Conservation (phyloP, 2,329 filamentous ascomycete species). For the Fusarium coicis region DNA sequence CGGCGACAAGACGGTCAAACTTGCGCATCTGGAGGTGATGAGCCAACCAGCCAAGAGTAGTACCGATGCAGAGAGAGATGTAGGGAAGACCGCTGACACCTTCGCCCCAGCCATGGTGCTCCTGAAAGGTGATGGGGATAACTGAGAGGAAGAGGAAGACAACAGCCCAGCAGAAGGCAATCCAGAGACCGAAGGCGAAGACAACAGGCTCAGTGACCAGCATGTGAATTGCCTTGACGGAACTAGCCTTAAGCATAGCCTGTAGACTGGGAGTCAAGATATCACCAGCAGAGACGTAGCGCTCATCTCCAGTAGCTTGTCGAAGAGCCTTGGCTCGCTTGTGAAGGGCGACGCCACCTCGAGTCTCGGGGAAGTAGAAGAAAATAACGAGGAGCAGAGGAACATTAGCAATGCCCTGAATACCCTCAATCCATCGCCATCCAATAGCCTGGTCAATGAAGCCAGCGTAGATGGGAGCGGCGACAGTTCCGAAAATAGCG, state of each 20-base stretch:
- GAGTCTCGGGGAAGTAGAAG: constrained; percentile 37
- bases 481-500: constrained; percentile 39
- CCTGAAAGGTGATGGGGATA: constrained; percentile 36
- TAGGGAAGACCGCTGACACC: constrained; percentile 35
- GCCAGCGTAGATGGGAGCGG: constrained; percentile 35
- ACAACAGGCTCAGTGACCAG: constrained; percentile 39
- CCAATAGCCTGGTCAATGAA: constrained; percentile 37
- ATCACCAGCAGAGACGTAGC: constrained; percentile 36
- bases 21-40: constrained; percentile 39
- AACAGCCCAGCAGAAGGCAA: constrained; percentile 41
- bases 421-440: constrained; percentile 41
- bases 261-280: constrained; percentile 36
- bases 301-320: constrained; percentile 36
- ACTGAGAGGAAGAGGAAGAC: constrained; percentile 40
- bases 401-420: constrained; percentile 36
- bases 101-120: constrained; percentile 33
- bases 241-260: constrained; percentile 38
- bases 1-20: constrained; percentile 32
- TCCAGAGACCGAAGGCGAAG: constrained; percentile 40
- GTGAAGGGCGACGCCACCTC: constrained; percentile 35
- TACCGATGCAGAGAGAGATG: constrained; percentile 34
- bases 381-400: constrained; percentile 31
- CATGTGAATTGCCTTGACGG: constrained; percentile 40
- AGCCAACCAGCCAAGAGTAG: constrained; percentile 34
- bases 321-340: constrained; percentile 37